A percentile compares a stretch with the other conserved stretches of the same genome.
phyloP scores from a whole-genome alignment of 768 basidiomycete genomes.

The Kwoniella sp. region DNA sequence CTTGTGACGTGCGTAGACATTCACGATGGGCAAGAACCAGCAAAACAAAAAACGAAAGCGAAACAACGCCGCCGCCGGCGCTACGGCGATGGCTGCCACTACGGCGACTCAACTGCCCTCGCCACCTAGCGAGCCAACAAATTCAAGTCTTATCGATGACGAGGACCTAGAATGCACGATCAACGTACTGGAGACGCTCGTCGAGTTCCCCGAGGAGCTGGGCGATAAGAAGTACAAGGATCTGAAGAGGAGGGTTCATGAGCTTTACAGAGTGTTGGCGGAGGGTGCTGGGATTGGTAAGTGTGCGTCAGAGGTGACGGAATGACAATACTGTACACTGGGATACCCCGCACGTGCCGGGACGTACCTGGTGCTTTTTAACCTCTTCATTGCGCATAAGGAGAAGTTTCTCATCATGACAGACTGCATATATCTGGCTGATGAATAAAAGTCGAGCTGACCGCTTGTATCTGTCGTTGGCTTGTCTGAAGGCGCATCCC shows the following conservation, averaged over 20 bases:
- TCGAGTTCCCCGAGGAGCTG: constrained; percentile 44
- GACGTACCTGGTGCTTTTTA: background rate
- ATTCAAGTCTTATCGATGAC: constrained; percentile 26
- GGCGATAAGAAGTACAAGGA: constrained; percentile 39
- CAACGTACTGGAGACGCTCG: constrained; percentile 37
- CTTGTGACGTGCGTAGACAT: no score
- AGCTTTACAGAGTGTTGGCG: constrained; percentile 43
- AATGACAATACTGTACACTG: background rate
- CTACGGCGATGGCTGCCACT: background rate
- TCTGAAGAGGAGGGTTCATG: constrained; percentile 48
- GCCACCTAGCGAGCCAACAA: constrained; percentile 12
- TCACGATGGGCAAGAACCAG: constrained; percentile 32
- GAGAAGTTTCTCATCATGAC: background rate
- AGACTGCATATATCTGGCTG: background rate
- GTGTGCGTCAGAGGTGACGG: background rate
- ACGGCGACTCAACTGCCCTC: constrained; percentile 10
- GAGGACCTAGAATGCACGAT: constrained; percentile 48
- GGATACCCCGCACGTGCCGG: background rate
- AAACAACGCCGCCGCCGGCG: background rate
- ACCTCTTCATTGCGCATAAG: background rate
- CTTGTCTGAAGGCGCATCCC: constrained; percentile 28
- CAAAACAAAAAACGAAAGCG: constrained; percentile 35
- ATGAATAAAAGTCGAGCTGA: no score
- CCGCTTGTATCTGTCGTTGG: background rate
- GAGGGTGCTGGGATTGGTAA: constrained; percentile 39